phyloP scores from a whole-genome alignment of 2,329 filamentous ascomycete genomes.

The Trichoderma harzianum region DNA sequence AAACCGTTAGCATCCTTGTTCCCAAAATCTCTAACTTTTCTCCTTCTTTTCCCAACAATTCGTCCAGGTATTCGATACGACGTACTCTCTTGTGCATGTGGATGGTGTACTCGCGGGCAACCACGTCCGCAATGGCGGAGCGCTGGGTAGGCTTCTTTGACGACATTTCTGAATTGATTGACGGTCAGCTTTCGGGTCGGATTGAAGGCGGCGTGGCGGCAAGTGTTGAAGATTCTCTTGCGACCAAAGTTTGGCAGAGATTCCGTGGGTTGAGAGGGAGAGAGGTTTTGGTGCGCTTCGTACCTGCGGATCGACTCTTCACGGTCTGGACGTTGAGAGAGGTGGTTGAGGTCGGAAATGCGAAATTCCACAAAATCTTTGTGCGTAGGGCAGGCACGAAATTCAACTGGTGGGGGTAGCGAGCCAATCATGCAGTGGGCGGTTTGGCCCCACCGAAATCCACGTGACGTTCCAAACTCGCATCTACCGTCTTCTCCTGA shows the following conservation, averaged over 20 bases:
- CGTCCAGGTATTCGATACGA: conserved; percentile 22
- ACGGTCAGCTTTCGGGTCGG: conserved; percentile 27
- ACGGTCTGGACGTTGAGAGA: conserved; percentile 37
- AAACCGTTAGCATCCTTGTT: conserved; percentile 12
- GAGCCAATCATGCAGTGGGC: conserved; percentile 34
- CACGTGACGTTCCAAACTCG: conserved; percentile 24
- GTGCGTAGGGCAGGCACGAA: conserved; percentile 42
- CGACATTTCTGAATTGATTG: conserved; percentile 39
- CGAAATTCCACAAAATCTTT: conserved; percentile 42
- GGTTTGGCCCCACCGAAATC: conserved; percentile 18
- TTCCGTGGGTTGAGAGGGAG: conserved; percentile 18
- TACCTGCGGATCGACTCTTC: conserved; percentile 43
- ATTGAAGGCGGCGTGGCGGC: neutral
- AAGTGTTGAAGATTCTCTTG: neutral
- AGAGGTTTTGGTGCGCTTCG: conserved; percentile 27
- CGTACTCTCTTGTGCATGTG: conserved; percentile 91
- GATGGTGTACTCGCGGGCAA: conserved; percentile 99
- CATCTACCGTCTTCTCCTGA: conserved; percentile 12
- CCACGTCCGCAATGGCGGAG: conserved; percentile 98
- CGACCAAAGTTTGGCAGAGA: conserved; percentile 9
- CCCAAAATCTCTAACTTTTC: neutral
- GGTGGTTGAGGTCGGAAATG: conserved; percentile 35
- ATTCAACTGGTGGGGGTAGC: conserved; percentile 33
- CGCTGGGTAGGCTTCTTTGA: conserved; percentile 54
- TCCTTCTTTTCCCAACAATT: neutral